Evolutionary conservation across 345 rosid species (phyloP).

Genomic region (Eucalyptus leucophloia): DNA sequence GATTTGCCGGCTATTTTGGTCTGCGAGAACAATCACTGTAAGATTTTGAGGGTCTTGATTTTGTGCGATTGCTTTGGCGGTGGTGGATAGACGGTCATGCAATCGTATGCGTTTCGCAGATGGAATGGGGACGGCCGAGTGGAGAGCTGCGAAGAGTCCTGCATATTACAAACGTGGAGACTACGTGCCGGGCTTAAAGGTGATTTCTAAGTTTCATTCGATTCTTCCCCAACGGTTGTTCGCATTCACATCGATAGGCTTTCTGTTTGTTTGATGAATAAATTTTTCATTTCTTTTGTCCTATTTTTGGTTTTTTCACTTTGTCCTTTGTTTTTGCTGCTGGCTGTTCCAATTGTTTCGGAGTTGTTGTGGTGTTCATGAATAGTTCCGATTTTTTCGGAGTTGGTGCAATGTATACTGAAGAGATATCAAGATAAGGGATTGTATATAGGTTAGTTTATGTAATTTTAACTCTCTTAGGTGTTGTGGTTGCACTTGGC

Average conservation of each 20-base stretch:
- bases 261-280: neutral
- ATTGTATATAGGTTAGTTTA: neutral
- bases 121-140: conserved; percentile 99
- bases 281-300: neutral
- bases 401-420: neutral
- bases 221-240: neutral
- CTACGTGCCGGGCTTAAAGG: conserved; percentile 97
- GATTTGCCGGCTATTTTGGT: conserved; percentile 87
- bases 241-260: neutral
- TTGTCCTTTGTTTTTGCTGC: neutral
- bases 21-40: conserved; percentile 98
- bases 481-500: neutral
- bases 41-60: neutral
- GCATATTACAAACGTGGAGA: conserved; percentile 96
- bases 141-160: conserved; percentile 96
- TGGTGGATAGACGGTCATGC: neutral
- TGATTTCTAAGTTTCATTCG: conserved; percentile 1
- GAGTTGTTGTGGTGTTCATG: neutral
- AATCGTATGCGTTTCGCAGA: conserved; percentile 18
- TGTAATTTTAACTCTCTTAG: neutral
- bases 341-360: neutral
- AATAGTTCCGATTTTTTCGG: neutral
- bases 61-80: neutral
- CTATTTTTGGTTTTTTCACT: neutral
- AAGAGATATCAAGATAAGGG: neutral